phyloP scores from a whole-genome alignment of 2,329 filamentous ascomycete species.

The Chaetomium globosum region DNA sequence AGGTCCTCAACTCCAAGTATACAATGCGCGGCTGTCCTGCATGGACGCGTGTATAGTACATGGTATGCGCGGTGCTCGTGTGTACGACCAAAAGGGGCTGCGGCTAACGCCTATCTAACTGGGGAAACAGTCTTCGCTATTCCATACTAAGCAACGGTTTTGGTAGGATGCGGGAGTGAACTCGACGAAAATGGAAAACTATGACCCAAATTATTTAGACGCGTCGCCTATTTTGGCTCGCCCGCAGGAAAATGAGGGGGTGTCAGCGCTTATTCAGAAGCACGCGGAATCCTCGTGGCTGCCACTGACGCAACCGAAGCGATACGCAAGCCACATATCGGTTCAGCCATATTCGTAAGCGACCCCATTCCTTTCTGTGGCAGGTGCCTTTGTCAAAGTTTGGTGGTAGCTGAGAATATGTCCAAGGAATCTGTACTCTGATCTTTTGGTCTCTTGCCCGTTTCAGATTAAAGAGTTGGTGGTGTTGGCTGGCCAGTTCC shows the following conservation, averaged over 20 bases:
- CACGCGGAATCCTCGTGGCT: constrained; percentile 20
- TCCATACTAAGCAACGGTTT: not conserved
- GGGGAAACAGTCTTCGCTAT: not conserved
- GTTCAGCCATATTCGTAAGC: not conserved
- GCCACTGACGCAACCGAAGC: constrained; percentile 6
- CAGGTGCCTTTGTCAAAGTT: not conserved
- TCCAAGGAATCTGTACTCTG: not conserved
- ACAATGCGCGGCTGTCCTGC: not conserved
- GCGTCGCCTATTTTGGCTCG: constrained; percentile 15
- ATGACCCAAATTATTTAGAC: not conserved
- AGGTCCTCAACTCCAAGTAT: not conserved
- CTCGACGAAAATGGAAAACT: constrained; percentile 15
- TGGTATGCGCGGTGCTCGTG: not conserved
- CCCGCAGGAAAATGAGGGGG: constrained; percentile 7
- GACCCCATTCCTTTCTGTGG: not conserved
- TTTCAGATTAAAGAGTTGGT: not conserved
- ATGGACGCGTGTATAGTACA: not conserved
- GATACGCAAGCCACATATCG: constrained; percentile 15
- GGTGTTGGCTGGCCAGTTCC: constrained; percentile 2
- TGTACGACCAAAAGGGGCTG: not conserved
- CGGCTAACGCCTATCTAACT: not conserved
- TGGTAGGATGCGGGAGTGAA: not conserved
- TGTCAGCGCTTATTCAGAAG: constrained; percentile 29
- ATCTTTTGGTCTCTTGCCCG: not conserved
- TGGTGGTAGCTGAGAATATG: not conserved